Percentiles rank a stretch among this genome's conserved stretches.
These are phyloP conservation scores for Talaromyces albobiverticillius DNA, from an alignment of 2,329 filamentous ascomycete species.

Conservation along the genomic window DNA sequence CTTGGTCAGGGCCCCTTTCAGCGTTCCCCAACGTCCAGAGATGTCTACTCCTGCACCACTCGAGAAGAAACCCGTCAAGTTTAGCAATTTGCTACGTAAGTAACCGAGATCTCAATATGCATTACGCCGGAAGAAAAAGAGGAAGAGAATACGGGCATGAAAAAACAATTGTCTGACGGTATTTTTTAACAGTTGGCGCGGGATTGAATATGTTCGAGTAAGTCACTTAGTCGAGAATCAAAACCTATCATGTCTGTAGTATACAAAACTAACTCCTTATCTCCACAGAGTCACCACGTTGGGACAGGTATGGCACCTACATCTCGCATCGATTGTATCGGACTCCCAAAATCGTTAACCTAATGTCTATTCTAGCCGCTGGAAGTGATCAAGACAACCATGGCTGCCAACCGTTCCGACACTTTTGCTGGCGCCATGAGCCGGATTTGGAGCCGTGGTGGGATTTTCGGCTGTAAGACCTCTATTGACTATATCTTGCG, in stretches of 20 bases:
- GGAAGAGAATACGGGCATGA: background rate
- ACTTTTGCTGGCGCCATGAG: conserved; percentile 76
- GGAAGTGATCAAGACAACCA: conserved; percentile 99
- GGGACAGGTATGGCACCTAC: conserved; percentile 55
- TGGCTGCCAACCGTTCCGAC: conserved; percentile 94
- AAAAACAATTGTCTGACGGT: background rate
- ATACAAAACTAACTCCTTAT: background rate
- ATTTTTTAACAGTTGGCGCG: conserved; percentile 62
- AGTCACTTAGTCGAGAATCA: conserved; percentile 26
- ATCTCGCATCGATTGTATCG: background rate
- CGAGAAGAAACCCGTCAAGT: conserved; percentile 99
- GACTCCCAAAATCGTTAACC: background rate
- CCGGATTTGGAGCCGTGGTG: conserved; percentile 91
- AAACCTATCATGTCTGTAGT: background rate
- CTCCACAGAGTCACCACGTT: conserved; percentile 60
- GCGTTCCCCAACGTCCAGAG: conserved; percentile 60
- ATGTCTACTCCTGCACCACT: conserved; percentile 56
- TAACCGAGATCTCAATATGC: conserved; percentile 17
- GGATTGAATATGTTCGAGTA: conserved; percentile 94
- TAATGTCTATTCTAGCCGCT: conserved; percentile 68
- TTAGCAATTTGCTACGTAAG: conserved; percentile 88
- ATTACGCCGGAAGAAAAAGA: background rate
- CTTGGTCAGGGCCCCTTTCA: conserved; percentile 93
- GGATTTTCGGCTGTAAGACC: conserved; percentile 82
- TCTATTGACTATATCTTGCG: too few species aligned